Evolutionary conservation across 2,329 filamentous ascomycete genomes (phyloP), one percentile per base, ranked within the genome.

Genomic region (Colletotrichum lini): DNA sequence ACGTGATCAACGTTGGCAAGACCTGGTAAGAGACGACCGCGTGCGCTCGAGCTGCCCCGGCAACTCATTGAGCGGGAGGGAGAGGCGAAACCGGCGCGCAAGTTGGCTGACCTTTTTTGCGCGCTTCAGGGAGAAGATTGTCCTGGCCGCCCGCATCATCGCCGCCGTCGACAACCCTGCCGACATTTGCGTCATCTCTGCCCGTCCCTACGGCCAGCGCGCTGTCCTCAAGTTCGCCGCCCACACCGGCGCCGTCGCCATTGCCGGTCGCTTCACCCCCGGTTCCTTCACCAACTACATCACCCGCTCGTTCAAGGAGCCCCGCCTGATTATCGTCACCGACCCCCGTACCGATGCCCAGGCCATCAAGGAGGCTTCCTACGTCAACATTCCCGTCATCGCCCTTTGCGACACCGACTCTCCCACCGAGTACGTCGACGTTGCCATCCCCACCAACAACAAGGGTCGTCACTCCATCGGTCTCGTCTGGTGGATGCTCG

Each of bases 261-360:
- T 99, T 83, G 97, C 96, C 82, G 96, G 96, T 89, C 96, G 96
- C 85, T 99, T 99, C 93, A 99, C 96, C 84, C 96, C 96, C 85
- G 96, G 96, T 94, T 98, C 96, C 87, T 99, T 99, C 93, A 99
- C 96, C 91, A 99, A 99, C 92, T 99, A 99, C 93, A 99, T 99
- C 93, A 99, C 97, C 87, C 96, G 96, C 83, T 98, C 96, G 77
- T 99, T 99, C 95, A 98, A 98, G 93, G 96, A 99, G 91, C 96
- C 96, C 84, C 97, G 97, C 86, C 91, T 99, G 83, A 98, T 99
- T 87, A 92, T 99, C 85, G 96, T 99, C 82, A 99, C 96, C 88
- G 96, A 99, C 87, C 96, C 96, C 81, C 96, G 97, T 88, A 99
- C 97, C 89, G 96, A 99, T 82, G 94, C 96, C 84, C 96, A 99